Percentiles rank a stretch among this genome's conserved stretches.
phyloP scores from a whole-genome alignment of 176 grass and related monocot genomes.

The Cenchrus americanus region DNA sequence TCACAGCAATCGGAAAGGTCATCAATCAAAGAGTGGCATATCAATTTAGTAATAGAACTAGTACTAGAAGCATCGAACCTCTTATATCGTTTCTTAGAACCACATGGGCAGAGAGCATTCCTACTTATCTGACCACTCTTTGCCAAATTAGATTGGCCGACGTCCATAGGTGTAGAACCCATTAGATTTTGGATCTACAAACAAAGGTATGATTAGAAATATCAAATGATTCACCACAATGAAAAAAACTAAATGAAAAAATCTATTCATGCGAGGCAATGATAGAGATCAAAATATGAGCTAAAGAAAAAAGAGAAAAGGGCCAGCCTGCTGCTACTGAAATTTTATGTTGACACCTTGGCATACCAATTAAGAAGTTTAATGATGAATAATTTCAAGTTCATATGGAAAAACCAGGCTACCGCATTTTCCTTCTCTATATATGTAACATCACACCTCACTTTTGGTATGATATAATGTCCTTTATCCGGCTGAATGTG shows the following conservation, averaged over 20 bases:
- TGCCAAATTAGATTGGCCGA: conserved; percentile 64
- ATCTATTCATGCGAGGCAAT: conserved; percentile 1
- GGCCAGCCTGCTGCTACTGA: not conserved
- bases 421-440: not conserved
- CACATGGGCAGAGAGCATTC: conserved; percentile 84
- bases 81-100: conserved; percentile 92
- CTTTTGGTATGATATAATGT: not conserved
- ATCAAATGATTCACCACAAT: conserved; percentile 11
- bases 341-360: not conserved
- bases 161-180: conserved; percentile 74
- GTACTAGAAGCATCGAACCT: conserved; percentile 37
- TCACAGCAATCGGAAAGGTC: not conserved
- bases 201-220: not conserved
- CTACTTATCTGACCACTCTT: conserved; percentile 90
- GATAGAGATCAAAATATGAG: not conserved
- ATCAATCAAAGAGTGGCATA: not conserved
- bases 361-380: not conserved
- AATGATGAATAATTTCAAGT: not conserved
- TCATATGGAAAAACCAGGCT: not conserved
- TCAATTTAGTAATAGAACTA: not conserved
- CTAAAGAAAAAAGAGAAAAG: not conserved
- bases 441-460: not conserved
- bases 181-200: conserved; percentile 87
- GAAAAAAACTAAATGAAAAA: conserved; percentile 5
- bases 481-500: not conserved